Base-by-base conservation (phyloP, 2,329 filamentous ascomycete species). In the Verticillium klebahnii region DNA sequence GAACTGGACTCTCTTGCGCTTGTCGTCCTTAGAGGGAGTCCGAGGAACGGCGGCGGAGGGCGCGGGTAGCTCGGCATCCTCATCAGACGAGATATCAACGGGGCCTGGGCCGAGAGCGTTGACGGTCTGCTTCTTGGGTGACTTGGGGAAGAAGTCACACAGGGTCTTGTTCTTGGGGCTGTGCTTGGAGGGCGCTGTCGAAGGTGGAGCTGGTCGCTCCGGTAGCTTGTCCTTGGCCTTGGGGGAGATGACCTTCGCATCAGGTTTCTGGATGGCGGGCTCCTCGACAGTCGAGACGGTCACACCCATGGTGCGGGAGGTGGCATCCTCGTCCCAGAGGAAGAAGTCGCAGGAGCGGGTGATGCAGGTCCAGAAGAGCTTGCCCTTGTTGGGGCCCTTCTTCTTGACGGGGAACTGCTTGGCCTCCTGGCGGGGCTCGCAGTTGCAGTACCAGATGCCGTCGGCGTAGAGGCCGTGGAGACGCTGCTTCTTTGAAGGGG, bases 351-450 rank as follows among this genome's bases (percentile, higher is more conserved):
- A 83, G 56, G 72, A 70, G 7, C 70, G 69, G 8, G 68, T 67
- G n/a, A 67, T 62, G 66, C 80, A 82, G 11, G 70, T 73, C 69
- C 75, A 81, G 67, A 80, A 82, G 58, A 69, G 72, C 58, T 70
- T 74, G 29, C 78, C 79, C 55, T 74, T 71, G 67, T 80, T 81
- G 29, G 64, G 65, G 1, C 69, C 69, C 3, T 74, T 66, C 61
- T 77, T 80, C 58, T 71, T 75, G 34, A 77, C 75, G 58, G 73
- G 70, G n/a, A 71, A 69, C 39, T 72, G 69, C 11, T 67, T 65
- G 7, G 78, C 78, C 31, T 67, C 69, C 31, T 69, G 68, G 15
- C 75, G 78, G 29, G 78, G 79, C 29, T 71, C 70, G 62, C 79
- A 81, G 64, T 81, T 77, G 67, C 78, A 78, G 70, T 69, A 75